These are phyloP conservation scores for Leucosporidium yakuticum DNA, from an alignment of 768 basidiomycete genomes.

Conservation along the genomic window DNA sequence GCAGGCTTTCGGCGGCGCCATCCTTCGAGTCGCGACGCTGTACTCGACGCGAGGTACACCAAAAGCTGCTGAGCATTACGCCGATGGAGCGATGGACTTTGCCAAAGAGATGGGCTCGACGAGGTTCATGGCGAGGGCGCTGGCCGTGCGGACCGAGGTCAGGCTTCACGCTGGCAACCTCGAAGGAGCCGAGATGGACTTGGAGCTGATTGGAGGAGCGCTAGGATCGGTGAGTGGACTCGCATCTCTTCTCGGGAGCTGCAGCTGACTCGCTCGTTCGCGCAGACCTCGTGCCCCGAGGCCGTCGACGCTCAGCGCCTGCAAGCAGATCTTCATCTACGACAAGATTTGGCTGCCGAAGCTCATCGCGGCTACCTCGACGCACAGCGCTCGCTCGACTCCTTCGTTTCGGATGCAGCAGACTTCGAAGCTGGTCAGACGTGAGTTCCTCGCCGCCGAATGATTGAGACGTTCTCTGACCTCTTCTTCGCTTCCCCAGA, in stretches of 20 bases:
- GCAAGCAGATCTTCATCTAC: slow-evolving; percentile 21
- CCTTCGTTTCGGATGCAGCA: slow-evolving; percentile 6
- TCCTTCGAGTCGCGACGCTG: slow-evolving; percentile 60
- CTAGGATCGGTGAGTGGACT: slow-evolving; percentile 46
- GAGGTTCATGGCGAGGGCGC: slow-evolving; percentile 59
- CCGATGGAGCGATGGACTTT: slow-evolving; percentile 67
- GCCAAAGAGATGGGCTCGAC: slow-evolving; percentile 64
- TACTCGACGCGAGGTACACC: slow-evolving; percentile 72
- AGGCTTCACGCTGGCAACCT: slow-evolving; percentile 59
- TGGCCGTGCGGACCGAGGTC: slow-evolving; percentile 64
- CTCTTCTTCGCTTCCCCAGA: background rate
- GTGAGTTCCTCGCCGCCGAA: background rate
- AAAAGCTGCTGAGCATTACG: slow-evolving; percentile 77
- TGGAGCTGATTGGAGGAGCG: slow-evolving; percentile 52
- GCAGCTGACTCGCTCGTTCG: slow-evolving; percentile 41
- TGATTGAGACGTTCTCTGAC: too few relatives aligned
- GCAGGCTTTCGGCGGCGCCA: slow-evolving; percentile 56
- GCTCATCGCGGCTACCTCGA: slow-evolving; percentile 11
- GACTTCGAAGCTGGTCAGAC: slow-evolving; percentile 6
- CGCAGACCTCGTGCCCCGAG: slow-evolving; percentile 51
- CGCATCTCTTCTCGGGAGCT: slow-evolving; percentile 49
- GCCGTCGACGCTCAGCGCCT: slow-evolving; percentile 15
- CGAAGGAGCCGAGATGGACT: slow-evolving; percentile 54
- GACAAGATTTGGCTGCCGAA: background rate
- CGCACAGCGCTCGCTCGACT: slow-evolving; percentile 26